phyloP scores from a whole-genome alignment of 2,329 filamentous ascomycete genomes.

The Trichothecium sympodiale region DNA sequence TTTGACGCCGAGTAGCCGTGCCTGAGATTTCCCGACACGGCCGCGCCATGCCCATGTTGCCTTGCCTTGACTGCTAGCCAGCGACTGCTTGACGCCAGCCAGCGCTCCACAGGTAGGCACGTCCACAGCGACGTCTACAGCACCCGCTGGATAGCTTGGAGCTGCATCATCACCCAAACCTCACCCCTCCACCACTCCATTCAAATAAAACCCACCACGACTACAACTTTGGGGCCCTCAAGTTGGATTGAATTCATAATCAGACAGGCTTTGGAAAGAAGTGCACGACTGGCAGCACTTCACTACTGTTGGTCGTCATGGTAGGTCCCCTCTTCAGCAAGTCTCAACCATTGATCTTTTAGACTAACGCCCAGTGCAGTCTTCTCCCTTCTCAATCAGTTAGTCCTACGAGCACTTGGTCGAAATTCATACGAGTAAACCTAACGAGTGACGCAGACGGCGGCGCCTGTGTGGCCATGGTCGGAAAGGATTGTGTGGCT shows the following conservation, averaged over 20 bases:
- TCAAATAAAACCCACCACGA: slow-evolving; percentile 6
- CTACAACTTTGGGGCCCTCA: slow-evolving; percentile 10
- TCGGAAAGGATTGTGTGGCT: slow-evolving; percentile 98
- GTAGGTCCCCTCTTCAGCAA: slow-evolving; percentile 10
- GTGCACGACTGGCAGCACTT: neutral
- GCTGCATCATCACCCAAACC: slow-evolving; percentile 1
- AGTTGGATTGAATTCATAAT: too few relatives aligned
- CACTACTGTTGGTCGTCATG: slow-evolving; percentile 14
- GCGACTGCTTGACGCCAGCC: neutral
- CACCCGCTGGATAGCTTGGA: slow-evolving; percentile 5
- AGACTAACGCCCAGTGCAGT: slow-evolving; percentile 35
- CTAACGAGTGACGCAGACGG: slow-evolving; percentile 42
- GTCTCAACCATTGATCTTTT: neutral
- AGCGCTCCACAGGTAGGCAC: slow-evolving; percentile 3
- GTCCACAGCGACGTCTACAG: slow-evolving; percentile 10
- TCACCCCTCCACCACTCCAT: slow-evolving; percentile 10
- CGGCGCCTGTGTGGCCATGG: slow-evolving; percentile 96
- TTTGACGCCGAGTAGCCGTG: too few relatives aligned
- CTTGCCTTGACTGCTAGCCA: slow-evolving; percentile 14
- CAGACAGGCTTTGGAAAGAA: too few relatives aligned
- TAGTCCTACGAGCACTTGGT: slow-evolving; percentile 21
- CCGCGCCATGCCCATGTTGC: slow-evolving; percentile 20
- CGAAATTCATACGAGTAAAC: slow-evolving; percentile 1
- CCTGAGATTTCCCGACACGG: neutral
- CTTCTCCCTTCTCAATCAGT: slow-evolving; percentile 95